A percentile compares a stretch with the other conserved stretches of the same genome.
phyloP scores from a whole-genome alignment of 1,139 yeast genomes.

The Kurtzmaniella quercitrusa region DNA sequence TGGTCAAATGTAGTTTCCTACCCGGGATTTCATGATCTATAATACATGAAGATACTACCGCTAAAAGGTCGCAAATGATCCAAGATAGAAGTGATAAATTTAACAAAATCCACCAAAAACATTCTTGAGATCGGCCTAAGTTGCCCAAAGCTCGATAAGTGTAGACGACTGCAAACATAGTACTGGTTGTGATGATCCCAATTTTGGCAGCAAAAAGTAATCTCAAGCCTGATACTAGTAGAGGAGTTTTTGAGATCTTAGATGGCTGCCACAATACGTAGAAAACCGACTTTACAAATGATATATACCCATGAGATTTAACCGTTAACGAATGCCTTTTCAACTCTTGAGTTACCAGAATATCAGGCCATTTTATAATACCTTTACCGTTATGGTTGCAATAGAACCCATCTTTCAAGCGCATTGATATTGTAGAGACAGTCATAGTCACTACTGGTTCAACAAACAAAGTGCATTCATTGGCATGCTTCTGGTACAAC shows the following conservation, averaged over 20 bases:
- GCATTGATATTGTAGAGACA: constrained; percentile 10
- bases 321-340: neutral
- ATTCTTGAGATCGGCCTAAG: neutral
- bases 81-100: neutral
- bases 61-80: neutral
- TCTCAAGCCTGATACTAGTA: neutral
- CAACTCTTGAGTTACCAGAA: neutral
- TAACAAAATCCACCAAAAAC: neutral
- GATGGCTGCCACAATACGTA: neutral
- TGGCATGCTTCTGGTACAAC: constrained; percentile 14
- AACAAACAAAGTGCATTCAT: constrained; percentile 16
- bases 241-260: neutral
- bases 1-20: neutral
- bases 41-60: neutral
- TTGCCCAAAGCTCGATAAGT: neutral
- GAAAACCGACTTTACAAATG: neutral
- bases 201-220: neutral
- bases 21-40: neutral
- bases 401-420: constrained; percentile 16
- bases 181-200: neutral
- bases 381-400: constrained; percentile 8
- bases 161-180: neutral
- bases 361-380: neutral
- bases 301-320: neutral
- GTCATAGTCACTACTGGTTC: constrained; percentile 14